Percentiles rank a stretch among this genome's conserved stretches.
These are phyloP conservation scores for Colletotrichum spaethianum DNA, from an alignment of 2,329 filamentous ascomycete genomes.

Conservation along the genomic window DNA sequence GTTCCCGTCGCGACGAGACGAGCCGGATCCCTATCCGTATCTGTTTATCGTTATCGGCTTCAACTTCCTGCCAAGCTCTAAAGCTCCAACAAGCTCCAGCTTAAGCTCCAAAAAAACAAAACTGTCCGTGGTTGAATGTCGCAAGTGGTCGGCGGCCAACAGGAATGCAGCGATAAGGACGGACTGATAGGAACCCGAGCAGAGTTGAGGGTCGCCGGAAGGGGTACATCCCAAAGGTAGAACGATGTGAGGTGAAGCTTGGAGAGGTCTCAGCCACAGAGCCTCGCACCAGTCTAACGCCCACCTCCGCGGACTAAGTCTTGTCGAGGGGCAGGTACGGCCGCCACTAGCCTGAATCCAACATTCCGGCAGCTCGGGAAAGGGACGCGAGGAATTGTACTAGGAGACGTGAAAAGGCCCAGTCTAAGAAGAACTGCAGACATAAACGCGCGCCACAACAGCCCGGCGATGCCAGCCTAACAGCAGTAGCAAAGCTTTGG, in stretches of 20 bases:
- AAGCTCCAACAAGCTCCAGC: constrained; percentile 32
- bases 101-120: constrained; percentile 3
- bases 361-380: constrained; percentile 38
- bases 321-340: constrained; percentile 32
- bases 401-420: neutral
- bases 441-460: constrained; percentile 20
- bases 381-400: constrained; percentile 23
- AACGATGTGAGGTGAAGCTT: constrained; percentile 23
- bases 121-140: constrained; percentile 13
- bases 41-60: constrained; percentile 15
- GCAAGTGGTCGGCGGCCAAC: constrained; percentile 25
- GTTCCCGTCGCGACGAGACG: neutral
- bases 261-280: constrained; percentile 31
- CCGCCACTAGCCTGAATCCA: constrained; percentile 35
- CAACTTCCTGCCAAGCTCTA: constrained; percentile 15
- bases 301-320: constrained; percentile 11
- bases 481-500: neutral
- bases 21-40: neutral
- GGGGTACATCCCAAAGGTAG: constrained; percentile 27
- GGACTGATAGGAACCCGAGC: constrained; percentile 17
- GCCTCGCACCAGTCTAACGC: constrained; percentile 35
- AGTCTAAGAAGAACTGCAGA: constrained; percentile 14
- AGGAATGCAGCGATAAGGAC: constrained; percentile 29
- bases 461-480: neutral
- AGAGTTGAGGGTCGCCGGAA: constrained; percentile 28